Base-by-base conservation (phyloP, 495 filamentous ascomycete species). In the Haplographium delicatum region DNA sequence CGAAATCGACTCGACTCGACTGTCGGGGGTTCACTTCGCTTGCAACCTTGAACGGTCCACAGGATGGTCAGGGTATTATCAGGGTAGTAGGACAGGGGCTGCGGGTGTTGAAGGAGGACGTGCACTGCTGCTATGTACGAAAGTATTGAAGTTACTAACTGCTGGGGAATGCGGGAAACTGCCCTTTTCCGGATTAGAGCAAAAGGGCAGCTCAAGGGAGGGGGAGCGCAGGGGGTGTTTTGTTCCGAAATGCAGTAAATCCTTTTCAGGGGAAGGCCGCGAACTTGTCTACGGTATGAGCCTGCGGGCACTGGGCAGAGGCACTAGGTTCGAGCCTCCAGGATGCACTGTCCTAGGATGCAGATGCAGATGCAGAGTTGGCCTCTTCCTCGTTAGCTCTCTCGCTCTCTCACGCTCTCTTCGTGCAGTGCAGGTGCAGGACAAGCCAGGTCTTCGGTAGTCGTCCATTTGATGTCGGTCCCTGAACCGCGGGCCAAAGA, bases 221-320 rank as follows among this genome's bases (percentile, higher is more conserved):
- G 16, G 9, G 3, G 13, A 19, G n/a, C 1, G 16, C 35, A 39
- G 35, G 35, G 15, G 34, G 31, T 19, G 25, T 20, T 51, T 51
- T 42, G 39, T 39, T 20, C 47, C 38, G 38, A 42, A 26, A 51
- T 51, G 48, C 48, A 51, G 48, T 27, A 23, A n/a, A 30, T 33
- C 26, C 28, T 28, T 13, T 43, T 35, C 38, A 51, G 48, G 48
- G 48, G 48, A 42, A 51, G 25, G n/a, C 45, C 38, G 45, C n/a
- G n/a, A n/a, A n/a, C n/a, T n/a, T n/a, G n/a, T n/a, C n/a, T n/a
- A n/a, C n/a, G n/a, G n/a, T n/a, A n/a, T n/a, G n/a, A n/a, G n/a
- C n/a, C n/a, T n/a, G n/a, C n/a, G n/a, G n/a, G n/a, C n/a, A n/a
- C n/a, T n/a, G n/a, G n/a, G n/a, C n/a, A n/a, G n/a, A n/a, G n/a